Base-by-base conservation (phyloP, 2,329 filamentous ascomycete genomes). In the Didymella exigua region DNA sequence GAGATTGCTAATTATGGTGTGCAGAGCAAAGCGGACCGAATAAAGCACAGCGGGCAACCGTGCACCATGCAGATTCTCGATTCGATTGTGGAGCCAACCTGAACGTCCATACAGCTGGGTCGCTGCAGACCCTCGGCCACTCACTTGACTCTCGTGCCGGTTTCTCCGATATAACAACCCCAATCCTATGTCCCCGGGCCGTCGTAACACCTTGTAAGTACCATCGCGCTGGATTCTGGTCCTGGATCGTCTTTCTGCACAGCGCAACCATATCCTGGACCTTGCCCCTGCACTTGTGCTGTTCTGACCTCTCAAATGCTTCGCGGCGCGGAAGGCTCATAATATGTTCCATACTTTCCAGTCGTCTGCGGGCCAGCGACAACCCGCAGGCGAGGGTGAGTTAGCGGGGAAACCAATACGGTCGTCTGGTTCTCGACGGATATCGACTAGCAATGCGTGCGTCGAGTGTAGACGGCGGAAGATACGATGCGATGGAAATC, bases 401-500 rank as follows among this genome's bases (percentile, higher is more conserved):
- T 67, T 65, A 27, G 53, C 67, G 11, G 67, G 68, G 38, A 78
- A 76, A 61, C 70, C 69, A 49, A 63, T 66, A 49, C 72, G 71
- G 7, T 65, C 71, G 14, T 63, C 71, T 19, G 75, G 71, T 34
- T 77, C 77, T 19, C 68, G 77, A 30, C 73, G 78, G 5, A 80
- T 80, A 40, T 79, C 78, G 4, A 81, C 78, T 4, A 79, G 73
- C 65, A 80, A 89, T 67, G 89, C 89, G 31, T 91, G 89, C 72
- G 86, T 89, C 42, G 88, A 90, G 66, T 91, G 90, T 77, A 87
- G 91, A 69, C 83, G 90, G 63, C 84, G 90, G 58, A 95, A 93
- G 75, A 93, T 93, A 50, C 87, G 90, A 60, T 95, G 90, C 70
- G 89, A 93, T 77, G 90, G 90, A 49, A 84, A 88, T 62, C 88